Conservation (phyloP, 495 filamentous ascomycete species). For the Lophiostoma macrostomum region DNA sequence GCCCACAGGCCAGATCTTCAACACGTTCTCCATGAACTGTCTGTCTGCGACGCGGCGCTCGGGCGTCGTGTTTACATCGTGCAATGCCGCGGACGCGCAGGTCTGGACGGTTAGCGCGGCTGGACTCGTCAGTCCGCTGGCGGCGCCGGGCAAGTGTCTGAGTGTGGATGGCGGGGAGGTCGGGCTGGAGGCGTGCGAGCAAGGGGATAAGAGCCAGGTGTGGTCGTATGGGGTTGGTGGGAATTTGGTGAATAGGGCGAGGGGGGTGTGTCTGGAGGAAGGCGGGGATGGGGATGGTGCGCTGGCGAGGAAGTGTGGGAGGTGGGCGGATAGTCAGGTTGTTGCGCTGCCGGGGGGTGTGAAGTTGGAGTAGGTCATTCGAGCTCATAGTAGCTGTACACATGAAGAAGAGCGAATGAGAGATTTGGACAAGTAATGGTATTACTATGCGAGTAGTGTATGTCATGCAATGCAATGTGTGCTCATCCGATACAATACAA, state of each 20-base stretch:
- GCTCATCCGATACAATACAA: too few species aligned
- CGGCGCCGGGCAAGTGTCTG: constrained; percentile 3
- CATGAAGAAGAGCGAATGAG: too few species aligned
- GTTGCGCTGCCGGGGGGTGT: constrained; percentile 26
- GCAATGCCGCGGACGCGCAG: constrained; percentile 12
- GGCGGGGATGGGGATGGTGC: background rate
- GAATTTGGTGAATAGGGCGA: constrained; percentile 18
- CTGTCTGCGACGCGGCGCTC: constrained; percentile 4
- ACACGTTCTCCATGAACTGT: constrained; percentile 26
- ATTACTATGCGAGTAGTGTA: too few species aligned
- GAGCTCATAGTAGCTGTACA: too few species aligned
- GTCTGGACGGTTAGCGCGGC: background rate
- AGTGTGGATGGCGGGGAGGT: constrained; percentile 9
- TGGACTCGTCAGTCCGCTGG: constrained; percentile 6
- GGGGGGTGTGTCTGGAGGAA: constrained; percentile 12
- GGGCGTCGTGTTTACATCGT: background rate
- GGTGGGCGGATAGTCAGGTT: constrained; percentile 16
- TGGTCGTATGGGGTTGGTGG: constrained; percentile 25
- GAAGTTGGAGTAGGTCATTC: constrained; percentile 5
- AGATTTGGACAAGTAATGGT: too few species aligned
- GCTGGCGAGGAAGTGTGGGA: constrained; percentile 10
- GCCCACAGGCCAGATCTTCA: constrained; percentile 27
- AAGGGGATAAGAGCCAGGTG: constrained; percentile 9
- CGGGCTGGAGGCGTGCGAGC: background rate
- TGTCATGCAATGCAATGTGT: too few species aligned